Base-by-base conservation (phyloP, 179 eudicot genomes). In the Spinacia oleracea region DNA sequence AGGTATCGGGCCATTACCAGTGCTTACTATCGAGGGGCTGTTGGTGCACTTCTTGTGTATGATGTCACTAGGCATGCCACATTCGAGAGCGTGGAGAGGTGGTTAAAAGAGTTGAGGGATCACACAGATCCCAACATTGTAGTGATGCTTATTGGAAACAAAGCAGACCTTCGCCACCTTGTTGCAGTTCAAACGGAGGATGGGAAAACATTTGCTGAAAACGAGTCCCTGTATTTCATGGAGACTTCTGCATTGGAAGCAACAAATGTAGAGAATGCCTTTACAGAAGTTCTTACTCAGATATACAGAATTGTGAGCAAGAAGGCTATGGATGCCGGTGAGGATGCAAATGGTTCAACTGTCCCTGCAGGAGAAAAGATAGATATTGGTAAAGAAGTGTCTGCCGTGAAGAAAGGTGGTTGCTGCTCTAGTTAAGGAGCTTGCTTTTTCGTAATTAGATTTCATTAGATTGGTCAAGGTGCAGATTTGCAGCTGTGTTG, bases 91-190 rank as follows among this genome's bases (percentile, higher is more conserved):
- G 87, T 84, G 1, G 92, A 90, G 72, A 84, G 92, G 84, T 93
- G 96, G 97, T 55, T 93, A 5, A 86, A 81, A 82, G 96, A 93
- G 81, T 75, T 93, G 59, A 82, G 96, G 81, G 96, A 91, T 50
- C 96, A 93, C 91, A 91, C 93, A 0, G 96, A 91, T 70, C 94
- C 92, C 56, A 93, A 86, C 85, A 89, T 91, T 0, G 92, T 91
- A 1, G 89, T 93, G 35, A 93, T 93, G 96, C 90, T 93, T 1
- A 86, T 93, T 1, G 97, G 97, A 25, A 93, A 93, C 88, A 93
- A 93, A 77, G 87, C 90, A 0, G 97, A 93, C 74, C 93, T 91
- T 56, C 86, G 92, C 15, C 96, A 91, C 85, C 89, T 91, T 0
- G 90, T 93, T 27, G 91, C 93, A 2, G 95, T 93, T 59, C 84